These are phyloP conservation scores for Lepraria neglecta DNA, from an alignment of 495 filamentous ascomycete species.

Conservation along the genomic window DNA sequence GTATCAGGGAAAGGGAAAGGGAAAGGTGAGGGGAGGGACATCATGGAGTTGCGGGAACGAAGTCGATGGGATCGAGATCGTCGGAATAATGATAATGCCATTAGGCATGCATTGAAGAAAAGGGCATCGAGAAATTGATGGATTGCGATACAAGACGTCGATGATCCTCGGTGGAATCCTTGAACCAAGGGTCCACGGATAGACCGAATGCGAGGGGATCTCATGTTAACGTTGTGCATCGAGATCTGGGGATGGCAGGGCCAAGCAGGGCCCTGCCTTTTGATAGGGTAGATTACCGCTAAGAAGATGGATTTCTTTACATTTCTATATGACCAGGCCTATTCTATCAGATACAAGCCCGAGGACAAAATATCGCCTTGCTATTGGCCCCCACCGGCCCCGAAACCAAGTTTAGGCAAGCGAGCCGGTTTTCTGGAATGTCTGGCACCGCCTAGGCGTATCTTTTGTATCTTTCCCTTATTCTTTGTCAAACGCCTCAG, in stretches of 20 bases:
- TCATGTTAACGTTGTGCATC: slow-evolving; percentile 6
- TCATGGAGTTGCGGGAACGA: no score
- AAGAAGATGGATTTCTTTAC: not conserved
- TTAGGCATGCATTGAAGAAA: not conserved
- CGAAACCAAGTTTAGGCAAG: no score
- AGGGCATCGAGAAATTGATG: not conserved
- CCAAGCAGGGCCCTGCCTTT: not conserved
- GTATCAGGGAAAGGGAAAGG: not conserved
- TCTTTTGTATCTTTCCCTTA: no score
- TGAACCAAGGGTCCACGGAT: slow-evolving; percentile 2
- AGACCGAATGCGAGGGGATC: not conserved
- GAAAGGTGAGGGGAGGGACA: not conserved
- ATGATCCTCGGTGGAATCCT: slow-evolving; percentile 1
- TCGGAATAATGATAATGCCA: not conserved
- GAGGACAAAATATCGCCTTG: no score
- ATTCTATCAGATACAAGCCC: no score
- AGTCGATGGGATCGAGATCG: not conserved
- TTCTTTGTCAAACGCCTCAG: no score
- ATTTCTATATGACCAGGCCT: no score
- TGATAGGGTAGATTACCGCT: not conserved
- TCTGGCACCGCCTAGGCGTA: no score
- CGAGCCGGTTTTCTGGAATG: no score
- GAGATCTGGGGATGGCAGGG: slow-evolving; percentile 1
- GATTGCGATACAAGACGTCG: not conserved
- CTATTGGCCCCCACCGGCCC: no score